Conservation (phyloP, 2,329 filamentous ascomycete species). For the Fusarium piperis region DNA sequence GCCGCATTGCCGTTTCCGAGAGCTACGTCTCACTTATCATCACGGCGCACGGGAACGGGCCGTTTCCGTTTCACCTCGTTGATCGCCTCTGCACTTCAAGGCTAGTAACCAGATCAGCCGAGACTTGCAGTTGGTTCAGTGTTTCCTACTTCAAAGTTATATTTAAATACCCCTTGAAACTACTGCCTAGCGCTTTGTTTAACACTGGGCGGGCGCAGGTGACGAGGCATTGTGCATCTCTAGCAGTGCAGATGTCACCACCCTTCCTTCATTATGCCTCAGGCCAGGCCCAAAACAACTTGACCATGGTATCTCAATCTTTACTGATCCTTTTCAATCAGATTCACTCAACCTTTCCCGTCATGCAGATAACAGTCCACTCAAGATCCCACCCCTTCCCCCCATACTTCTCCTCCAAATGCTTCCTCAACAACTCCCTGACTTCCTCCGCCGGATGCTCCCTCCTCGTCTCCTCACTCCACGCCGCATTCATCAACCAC, state of each 20-base stretch:
- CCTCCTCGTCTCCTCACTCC: constrained; percentile 51
- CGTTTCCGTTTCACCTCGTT: neutral
- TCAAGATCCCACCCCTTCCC: constrained; percentile 41
- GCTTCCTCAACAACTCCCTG: constrained; percentile 45
- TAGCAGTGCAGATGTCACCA: neutral
- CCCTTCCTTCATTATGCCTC: neutral
- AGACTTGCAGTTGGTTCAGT: neutral
- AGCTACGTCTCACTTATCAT: neutral
- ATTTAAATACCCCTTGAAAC: neutral
- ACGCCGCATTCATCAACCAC: constrained; percentile 50
- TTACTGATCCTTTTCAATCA: no score
- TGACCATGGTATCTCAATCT: neutral
- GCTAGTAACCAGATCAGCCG: neutral
- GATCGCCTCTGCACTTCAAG: neutral
- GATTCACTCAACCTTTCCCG: constrained; percentile 32
- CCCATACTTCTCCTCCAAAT: constrained; percentile 53
- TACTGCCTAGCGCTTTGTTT: neutral
- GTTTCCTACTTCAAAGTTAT: neutral
- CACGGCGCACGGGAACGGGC: neutral
- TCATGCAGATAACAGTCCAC: constrained; percentile 39
- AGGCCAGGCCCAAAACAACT: neutral
- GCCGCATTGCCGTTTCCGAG: neutral
- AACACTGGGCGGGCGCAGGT: neutral
- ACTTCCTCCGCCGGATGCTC: constrained; percentile 52
- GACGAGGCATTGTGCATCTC: neutral